These are phyloP conservation scores for Secale cereale DNA, from an alignment of 176 grass and related monocot genomes.

Conservation along the genomic window DNA sequence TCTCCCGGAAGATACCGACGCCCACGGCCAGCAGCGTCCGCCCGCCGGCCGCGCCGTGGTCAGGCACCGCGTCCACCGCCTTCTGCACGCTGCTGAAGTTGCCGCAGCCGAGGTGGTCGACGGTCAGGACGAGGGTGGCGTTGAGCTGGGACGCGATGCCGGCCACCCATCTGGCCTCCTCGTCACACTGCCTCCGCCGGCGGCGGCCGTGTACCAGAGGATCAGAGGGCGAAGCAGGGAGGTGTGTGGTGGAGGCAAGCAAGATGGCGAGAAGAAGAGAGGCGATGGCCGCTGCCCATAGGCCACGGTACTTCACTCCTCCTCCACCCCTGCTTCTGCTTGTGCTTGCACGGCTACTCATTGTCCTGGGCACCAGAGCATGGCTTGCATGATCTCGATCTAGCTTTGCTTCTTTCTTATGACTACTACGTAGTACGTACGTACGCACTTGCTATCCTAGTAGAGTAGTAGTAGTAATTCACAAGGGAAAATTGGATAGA, in stretches of 20 bases:
- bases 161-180: conserved; percentile 46
- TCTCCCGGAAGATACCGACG: conserved; percentile 72
- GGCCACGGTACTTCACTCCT: not conserved
- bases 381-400: conserved; percentile 4
- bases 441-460: not conserved
- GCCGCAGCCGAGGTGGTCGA: conserved; percentile 65
- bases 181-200: conserved; percentile 35
- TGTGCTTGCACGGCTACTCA: conserved; percentile 19
- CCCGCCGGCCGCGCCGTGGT: conserved; percentile 18
- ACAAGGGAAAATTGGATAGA: not conserved
- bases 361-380: not conserved
- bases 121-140: conserved; percentile 48
- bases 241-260: conserved; percentile 36
- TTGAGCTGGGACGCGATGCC: conserved; percentile 48
- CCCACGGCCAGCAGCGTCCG: conserved; percentile 61
- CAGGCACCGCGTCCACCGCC: conserved; percentile 63
- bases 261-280: conserved; percentile 55
- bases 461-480: not conserved
- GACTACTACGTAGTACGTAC: not conserved
- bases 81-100: conserved; percentile 77
- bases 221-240: conserved; percentile 17
- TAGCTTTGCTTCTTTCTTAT: not conserved
- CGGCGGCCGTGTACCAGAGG: not conserved
- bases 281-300: conserved; percentile 47
- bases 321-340: not conserved